Evolutionary conservation across 2,329 filamentous ascomycete genomes (phyloP), one percentile per base, ranked within the genome.

Genomic region (Botrytis tulipae): DNA sequence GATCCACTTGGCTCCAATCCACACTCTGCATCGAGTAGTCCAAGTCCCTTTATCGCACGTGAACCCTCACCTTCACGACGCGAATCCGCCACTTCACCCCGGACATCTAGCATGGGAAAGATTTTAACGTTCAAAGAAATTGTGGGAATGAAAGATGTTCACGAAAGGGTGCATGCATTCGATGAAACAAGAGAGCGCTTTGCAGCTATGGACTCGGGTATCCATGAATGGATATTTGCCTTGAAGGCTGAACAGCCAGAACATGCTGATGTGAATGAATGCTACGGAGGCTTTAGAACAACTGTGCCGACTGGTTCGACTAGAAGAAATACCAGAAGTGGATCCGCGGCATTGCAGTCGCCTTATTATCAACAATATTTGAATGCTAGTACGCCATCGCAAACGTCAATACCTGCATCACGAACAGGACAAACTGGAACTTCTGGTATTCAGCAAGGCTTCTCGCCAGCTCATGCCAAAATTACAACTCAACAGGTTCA

Each of bases 121-220:
- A 72, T 80, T 25, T 54, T 79, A 7, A 70, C 74, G 18, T 95
- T 97, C 82, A 89, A 90, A 69, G 92, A 97, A 73, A 97, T 98
- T 75, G 86, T 94, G 78, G 89, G 88, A 14, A 86, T 96, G 68
- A 86, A 88, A 25, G 89, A 88, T 2, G 82, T 90, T 0, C 82
- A 86, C 22, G 91, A 96, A 76, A 90, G 94, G 32, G 92, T 96
- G 74, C 85, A 87, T 61, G 91, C 90, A 22, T 97, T 93, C 81
- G 88, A 93, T 74, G 88, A 91, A 73, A 92, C 92, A 0, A 88
- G 93, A 62, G 84, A 88, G 25, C 88, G 92, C 63, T 94, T 94
- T 81, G 90, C 92, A 0, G 82, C 83, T 20, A 89, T 92, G 80
- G 90, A 97, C 74, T 92, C 92, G 8, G 94, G 95, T 1, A 84